Percentiles rank a stretch among this genome's conserved stretches.
phyloP scores from a whole-genome alignment of 2,329 filamentous ascomycete genomes.

The Epicoccum nigrum region DNA sequence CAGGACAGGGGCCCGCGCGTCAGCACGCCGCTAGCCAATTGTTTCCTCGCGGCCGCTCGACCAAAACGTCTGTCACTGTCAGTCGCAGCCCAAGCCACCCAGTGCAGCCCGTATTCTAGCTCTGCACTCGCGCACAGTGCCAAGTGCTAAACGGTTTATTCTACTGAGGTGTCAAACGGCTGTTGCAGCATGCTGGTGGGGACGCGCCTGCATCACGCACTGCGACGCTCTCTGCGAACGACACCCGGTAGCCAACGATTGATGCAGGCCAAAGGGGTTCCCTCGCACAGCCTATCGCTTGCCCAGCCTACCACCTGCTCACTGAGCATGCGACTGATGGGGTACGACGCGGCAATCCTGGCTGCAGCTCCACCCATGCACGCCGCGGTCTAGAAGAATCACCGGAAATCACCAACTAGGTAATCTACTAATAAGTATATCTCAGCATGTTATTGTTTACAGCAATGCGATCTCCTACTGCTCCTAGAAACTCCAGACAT shows the following conservation, averaged over 20 bases:
- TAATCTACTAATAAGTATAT: no score
- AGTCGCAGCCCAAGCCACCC: conserved; percentile 20
- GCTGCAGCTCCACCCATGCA: conserved; percentile 19
- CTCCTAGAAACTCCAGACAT: conserved; percentile 2
- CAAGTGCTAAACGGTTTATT: no score
- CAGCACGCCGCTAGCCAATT: conserved; percentile 30
- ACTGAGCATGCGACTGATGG: conserved; percentile 27
- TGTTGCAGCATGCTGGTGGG: background rate
- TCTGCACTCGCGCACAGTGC: no score
- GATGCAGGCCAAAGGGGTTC: conserved; percentile 6
- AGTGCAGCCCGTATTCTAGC: conserved; percentile 4
- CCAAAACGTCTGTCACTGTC: conserved; percentile 19
- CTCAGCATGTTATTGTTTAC: conserved; percentile 7
- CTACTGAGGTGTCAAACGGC: no score
- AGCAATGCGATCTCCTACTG: conserved; percentile 10
- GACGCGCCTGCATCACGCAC: conserved; percentile 13
- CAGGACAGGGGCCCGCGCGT: conserved; percentile 21
- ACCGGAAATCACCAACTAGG: conserved; percentile 16
- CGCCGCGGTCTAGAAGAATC: conserved; percentile 14
- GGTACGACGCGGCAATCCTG: conserved; percentile 25
- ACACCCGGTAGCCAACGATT: conserved; percentile 7
- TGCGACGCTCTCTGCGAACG: conserved; percentile 11
- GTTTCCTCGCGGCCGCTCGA: conserved; percentile 22
- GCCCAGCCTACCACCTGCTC: conserved; percentile 12
- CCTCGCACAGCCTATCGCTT: conserved; percentile 22